Evolutionary conservation across 306 rosid genomes (phyloP).

Genomic region (Trifolium repens): DNA sequence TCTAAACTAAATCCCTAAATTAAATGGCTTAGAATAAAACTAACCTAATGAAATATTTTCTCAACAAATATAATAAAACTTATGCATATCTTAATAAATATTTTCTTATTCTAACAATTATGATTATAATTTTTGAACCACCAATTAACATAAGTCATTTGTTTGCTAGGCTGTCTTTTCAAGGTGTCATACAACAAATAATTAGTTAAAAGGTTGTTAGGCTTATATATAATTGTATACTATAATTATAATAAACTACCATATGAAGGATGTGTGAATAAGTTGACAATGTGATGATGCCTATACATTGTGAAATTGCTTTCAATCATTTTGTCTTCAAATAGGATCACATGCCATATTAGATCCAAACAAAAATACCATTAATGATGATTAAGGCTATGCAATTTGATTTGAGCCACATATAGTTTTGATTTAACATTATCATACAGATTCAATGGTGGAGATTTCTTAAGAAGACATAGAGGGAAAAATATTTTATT

Average conservation of each 20-base stretch:
- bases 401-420: constrained; percentile 24
- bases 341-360: constrained; percentile 14
- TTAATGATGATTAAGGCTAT: constrained; percentile 1
- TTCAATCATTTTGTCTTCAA: constrained; percentile 38
- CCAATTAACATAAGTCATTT: background rate
- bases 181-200: constrained; percentile 1
- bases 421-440: background rate
- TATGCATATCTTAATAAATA: too few relatives aligned
- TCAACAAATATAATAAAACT: too few relatives aligned
- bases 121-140: background rate
- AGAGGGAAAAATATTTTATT: constrained; percentile 58
- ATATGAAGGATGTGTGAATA: background rate
- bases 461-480: constrained; percentile 51
- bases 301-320: too few relatives aligned
- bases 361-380: constrained; percentile 23
- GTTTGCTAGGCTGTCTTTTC: background rate
- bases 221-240: background rate
- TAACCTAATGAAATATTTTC: too few relatives aligned
- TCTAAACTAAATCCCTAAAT: too few relatives aligned
- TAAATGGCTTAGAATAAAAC: too few relatives aligned
- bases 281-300: background rate
- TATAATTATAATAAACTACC: too few relatives aligned
- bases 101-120: too few relatives aligned
- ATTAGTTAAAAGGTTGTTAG: constrained; percentile 9
- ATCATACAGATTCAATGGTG: constrained; percentile 52